These are phyloP conservation scores for Saccharum spontaneum DNA, from an alignment of 176 grass and related monocot genomes.

Conservation along the genomic window DNA sequence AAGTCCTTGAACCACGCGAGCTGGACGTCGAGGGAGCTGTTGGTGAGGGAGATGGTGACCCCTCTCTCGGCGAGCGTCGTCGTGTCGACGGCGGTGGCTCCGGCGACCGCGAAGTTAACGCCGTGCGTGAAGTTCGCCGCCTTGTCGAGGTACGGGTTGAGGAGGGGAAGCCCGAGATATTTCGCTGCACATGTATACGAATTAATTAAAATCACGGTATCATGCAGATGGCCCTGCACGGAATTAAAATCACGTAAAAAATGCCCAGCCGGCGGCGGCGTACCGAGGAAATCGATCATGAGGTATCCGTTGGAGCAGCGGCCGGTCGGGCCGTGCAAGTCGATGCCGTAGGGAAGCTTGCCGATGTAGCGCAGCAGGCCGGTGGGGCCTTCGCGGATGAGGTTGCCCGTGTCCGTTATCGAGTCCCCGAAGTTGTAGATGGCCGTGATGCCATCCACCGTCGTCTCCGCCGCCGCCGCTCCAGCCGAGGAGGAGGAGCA, in stretches of 20 bases:
- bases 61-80: constrained; percentile 18
- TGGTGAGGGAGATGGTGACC: constrained; percentile 16
- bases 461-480: background rate
- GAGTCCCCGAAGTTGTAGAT: constrained; percentile 40
- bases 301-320: constrained; percentile 47
- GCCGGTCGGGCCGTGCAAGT: background rate
- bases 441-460: constrained; percentile 12
- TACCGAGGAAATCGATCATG: constrained; percentile 44
- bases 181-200: constrained; percentile 20
- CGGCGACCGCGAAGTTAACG: constrained; percentile 45
- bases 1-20: constrained; percentile 43
- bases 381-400: constrained; percentile 12
- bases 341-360: background rate
- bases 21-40: constrained; percentile 49
- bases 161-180: constrained; percentile 41
- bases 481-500: background rate
- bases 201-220: too few species aligned
- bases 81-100: constrained; percentile 39
- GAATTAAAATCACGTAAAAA: too few species aligned
- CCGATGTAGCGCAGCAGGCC: background rate
- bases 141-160: constrained; percentile 48
- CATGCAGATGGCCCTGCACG: too few species aligned
- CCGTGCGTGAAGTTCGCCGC: constrained; percentile 36
- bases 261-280: background rate
- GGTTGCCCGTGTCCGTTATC: constrained; percentile 27